Conservation (phyloP, 2,329 filamentous ascomycete genomes). For the Ilyonectria destructans region DNA sequence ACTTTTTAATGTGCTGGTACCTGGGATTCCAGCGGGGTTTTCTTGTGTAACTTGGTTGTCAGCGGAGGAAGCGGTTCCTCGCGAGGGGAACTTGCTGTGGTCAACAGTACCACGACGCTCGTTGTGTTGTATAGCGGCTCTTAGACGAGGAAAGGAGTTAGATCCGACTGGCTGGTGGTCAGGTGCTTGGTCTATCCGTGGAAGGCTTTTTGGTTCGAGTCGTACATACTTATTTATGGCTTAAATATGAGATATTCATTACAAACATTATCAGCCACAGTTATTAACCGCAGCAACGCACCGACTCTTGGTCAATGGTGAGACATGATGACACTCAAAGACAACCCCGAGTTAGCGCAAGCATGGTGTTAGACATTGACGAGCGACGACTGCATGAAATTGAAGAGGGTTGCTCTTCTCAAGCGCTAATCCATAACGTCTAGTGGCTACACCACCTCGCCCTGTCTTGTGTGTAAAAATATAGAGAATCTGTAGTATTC, state of each 20-base stretch:
- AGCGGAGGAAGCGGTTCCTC: conserved; percentile 9
- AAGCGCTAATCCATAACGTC: too few species aligned
- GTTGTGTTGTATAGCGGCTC: conserved; percentile 27
- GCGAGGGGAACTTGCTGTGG: background rate
- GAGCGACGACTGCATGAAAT: too few species aligned
- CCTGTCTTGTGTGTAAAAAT: too few species aligned
- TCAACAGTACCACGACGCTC: conserved; percentile 20
- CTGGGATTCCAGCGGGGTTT: conserved; percentile 26
- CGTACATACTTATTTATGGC: conserved; percentile 39
- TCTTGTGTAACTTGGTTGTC: conserved; percentile 33
- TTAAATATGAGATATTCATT: conserved; percentile 42
- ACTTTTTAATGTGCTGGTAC: conserved; percentile 41
- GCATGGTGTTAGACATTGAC: background rate
- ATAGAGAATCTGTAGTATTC: too few species aligned
- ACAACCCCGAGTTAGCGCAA: background rate
- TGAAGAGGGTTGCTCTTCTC: too few species aligned
- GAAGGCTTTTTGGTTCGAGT: conserved; percentile 28
- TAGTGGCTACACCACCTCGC: too few species aligned
- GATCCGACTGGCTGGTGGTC: conserved; percentile 10
- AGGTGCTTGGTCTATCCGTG: conserved; percentile 31
- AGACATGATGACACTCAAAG: background rate
- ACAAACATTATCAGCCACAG: background rate
- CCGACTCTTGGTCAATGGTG: background rate
- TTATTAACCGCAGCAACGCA: background rate
- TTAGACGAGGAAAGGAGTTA: conserved; percentile 26